phyloP scores from a whole-genome alignment of 129 eudicot species.

The Helianthus annuus region DNA sequence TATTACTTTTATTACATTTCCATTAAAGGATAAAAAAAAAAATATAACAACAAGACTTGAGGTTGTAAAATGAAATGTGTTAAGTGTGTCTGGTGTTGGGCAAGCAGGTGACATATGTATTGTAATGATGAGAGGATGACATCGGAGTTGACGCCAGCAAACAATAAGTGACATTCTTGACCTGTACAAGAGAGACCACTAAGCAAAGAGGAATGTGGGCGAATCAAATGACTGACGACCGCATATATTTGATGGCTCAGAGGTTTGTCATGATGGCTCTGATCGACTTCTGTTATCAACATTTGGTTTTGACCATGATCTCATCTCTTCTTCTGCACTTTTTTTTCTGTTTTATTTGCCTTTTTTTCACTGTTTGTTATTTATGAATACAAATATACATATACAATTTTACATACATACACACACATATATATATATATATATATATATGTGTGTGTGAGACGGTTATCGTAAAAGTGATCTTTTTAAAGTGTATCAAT shows the following conservation, averaged over 20 bases:
- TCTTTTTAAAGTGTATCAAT: no score
- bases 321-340: slow-evolving; percentile 19
- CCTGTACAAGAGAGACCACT: not conserved
- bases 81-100: slow-evolving; percentile 20
- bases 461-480: no score
- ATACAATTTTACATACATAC: no score
- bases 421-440: no score
- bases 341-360: not conserved
- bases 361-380: not conserved
- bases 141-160: slow-evolving; percentile 18
- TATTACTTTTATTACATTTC: not conserved
- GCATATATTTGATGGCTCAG: slow-evolving; percentile 1
- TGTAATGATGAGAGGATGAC: slow-evolving; percentile 30
- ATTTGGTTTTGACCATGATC: slow-evolving; percentile 33
- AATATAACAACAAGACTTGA: not conserved
- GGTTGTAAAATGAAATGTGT: not conserved
- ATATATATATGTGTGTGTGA: no score
- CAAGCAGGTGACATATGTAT: slow-evolving; percentile 21
- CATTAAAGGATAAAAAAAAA: not conserved
- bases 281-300: slow-evolving; percentile 21
- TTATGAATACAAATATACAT: no score
- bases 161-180: slow-evolving; percentile 17
- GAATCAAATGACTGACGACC: slow-evolving; percentile 22
- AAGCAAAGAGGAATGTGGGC: slow-evolving; percentile 25
- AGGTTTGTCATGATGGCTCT: slow-evolving; percentile 21